Evolutionary conservation across 2,329 filamentous ascomycete genomes (phyloP).

Genomic region (Pseudogymnoascus sp.): DNA sequence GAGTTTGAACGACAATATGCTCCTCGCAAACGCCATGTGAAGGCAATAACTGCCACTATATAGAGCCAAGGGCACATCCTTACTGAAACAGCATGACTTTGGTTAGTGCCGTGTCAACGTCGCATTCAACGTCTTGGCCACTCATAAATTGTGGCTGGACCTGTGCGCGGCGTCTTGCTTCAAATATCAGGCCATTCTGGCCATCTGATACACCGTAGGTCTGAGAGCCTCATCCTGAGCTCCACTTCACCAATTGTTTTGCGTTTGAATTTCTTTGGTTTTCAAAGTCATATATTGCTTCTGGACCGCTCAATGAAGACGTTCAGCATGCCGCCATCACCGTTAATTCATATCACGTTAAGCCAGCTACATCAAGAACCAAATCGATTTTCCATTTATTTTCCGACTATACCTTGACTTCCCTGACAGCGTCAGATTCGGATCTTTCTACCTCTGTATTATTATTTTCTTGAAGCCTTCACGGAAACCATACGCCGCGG

Average conservation of each 20-base stretch:
- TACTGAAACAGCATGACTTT: constrained; percentile 5
- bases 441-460: neutral
- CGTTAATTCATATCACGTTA: neutral
- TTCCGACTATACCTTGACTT: neutral
- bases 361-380: neutral
- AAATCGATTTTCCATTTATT: neutral
- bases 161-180: neutral
- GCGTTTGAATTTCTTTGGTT: neutral
- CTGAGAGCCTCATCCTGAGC: constrained; percentile 4
- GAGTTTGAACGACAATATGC: neutral
- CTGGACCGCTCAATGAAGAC: neutral
- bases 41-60: neutral
- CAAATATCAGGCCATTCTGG: constrained; percentile 1
- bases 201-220: constrained; percentile 7
- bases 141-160: constrained; percentile 1
- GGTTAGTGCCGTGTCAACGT: neutral
- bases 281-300: neutral
- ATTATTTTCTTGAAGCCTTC: neutral
- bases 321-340: neutral
- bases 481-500: neutral
- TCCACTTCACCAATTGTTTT: constrained; percentile 4
- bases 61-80: neutral
- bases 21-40: neutral
- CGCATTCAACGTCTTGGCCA: neutral
- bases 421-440: neutral